Evolutionary conservation across 257 asterid genomes (phyloP), one percentile per base, ranked within the genome.

Genomic region (Buddleja alternifolia): DNA sequence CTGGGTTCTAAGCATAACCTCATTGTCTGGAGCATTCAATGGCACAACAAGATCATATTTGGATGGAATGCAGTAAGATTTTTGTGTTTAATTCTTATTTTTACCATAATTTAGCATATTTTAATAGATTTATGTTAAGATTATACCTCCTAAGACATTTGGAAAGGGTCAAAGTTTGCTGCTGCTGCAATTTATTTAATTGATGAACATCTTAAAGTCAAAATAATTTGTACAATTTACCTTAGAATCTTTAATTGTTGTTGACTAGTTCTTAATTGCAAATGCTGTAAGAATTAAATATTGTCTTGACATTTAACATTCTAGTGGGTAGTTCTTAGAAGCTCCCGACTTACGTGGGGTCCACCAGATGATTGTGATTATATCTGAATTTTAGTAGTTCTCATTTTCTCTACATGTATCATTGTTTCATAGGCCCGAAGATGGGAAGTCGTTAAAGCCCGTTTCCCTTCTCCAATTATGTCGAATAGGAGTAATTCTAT

Each of bases 11-110:
- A 91, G 99, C 81, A 78, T 94, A 70, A 94, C 99, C 3, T 70
- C 97, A 6, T 83, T 94, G 74, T 94, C 99, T 60, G 99, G 97
- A 42, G 99, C 99, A 53, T 91, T 94, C 83, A 94, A 94, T 40
- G 99, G 97, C 60, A 91, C 97, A 34, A 94, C 97, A 52, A 79
- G 99, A 81, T 48, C 97, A 57, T 94, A 94, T 77, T 44, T 89
- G 42, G 97, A 94, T 82, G 99, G 97, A 83, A 87, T 94, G 78
- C 95, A 87, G 99, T 91, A 76, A 77, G 96, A 76, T 44, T 10
- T 48, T 16, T 15, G 8, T 73, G 60, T 56, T 32, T 16, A 54
- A 40, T 54, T 65, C 19, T 24, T 60, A 24, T 17, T 48, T 8
- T 54, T 8, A 54, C 23, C 6, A 12, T 48, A 8, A 48, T 62